phyloP scores from a whole-genome alignment of 352 stramenopile genomes.

The Saprolegnia diclina region DNA sequence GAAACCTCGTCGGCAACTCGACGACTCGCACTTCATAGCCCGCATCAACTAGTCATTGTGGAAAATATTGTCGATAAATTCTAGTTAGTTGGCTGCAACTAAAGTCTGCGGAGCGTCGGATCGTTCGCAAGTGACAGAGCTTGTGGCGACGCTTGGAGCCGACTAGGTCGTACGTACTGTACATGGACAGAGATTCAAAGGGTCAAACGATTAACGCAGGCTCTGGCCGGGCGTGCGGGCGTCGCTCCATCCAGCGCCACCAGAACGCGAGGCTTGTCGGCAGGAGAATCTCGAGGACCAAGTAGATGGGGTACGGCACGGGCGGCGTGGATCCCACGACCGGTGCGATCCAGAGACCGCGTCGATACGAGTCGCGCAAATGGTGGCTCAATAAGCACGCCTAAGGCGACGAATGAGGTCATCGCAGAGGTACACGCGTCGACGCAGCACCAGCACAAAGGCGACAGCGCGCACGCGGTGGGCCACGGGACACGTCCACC shows the following conservation, averaged over 20 bases:
- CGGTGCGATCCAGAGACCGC: slow-evolving; percentile 24
- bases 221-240: not conserved
- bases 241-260: slow-evolving; percentile 3
- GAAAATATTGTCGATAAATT: too few species aligned
- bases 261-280: not conserved
- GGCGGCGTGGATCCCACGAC: slow-evolving; percentile 14
- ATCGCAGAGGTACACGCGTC: not conserved
- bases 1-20: too few species aligned
- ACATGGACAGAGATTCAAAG: too few species aligned
- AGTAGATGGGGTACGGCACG: slow-evolving; percentile 21
- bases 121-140: too few species aligned
- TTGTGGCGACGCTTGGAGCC: too few species aligned
- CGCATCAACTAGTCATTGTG: too few species aligned
- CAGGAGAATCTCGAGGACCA: slow-evolving; percentile 8
- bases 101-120: too few species aligned
- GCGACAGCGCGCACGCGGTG: not conserved
- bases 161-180: too few species aligned
- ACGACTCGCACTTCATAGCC: too few species aligned
- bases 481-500: not conserved
- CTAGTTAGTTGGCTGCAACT: too few species aligned
- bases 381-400: slow-evolving; percentile 24
- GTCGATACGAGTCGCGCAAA: slow-evolving; percentile 21
- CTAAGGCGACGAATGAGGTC: not conserved
- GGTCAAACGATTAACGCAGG: slow-evolving; percentile 10
- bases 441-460: slow-evolving; percentile 7